phyloP scores from a whole-genome alignment of 1,284 basidiomycete genomes.

The Puccinia hordei region DNA sequence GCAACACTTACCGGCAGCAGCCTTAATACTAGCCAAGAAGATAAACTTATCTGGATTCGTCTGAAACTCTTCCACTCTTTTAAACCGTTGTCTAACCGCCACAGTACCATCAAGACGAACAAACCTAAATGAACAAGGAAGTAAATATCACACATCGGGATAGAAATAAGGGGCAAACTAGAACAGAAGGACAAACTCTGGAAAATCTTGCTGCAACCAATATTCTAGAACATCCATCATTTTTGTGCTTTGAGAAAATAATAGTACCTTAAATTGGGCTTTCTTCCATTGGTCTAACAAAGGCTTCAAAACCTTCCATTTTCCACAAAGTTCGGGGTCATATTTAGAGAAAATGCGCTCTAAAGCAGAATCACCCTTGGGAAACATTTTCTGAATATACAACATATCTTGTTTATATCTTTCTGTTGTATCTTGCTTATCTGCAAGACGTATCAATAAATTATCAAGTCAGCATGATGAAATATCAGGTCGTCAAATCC shows the following conservation, averaged over 20 bases:
- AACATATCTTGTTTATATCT: constrained; percentile 39
- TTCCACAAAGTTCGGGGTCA: constrained; percentile 47
- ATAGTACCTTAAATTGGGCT: constrained; percentile 31
- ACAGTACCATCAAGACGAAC: constrained; percentile 48
- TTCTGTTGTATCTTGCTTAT: constrained; percentile 36
- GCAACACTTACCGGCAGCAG: constrained; percentile 44
- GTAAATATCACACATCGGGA: neutral
- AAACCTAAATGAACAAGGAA: neutral
- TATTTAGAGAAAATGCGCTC: constrained; percentile 23
- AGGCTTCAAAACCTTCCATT: constrained; percentile 48
- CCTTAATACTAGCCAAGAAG: constrained; percentile 44
- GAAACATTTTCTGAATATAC: constrained; percentile 49
- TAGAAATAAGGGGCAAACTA: neutral
- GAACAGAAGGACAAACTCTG: constrained; percentile 31
- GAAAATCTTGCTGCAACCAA: constrained; percentile 48
- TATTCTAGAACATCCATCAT: constrained; percentile 49
- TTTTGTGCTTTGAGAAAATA: constrained; percentile 45
- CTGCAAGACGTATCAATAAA: constrained; percentile 10
- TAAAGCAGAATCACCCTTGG: neutral
- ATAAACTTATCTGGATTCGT: constrained; percentile 34
- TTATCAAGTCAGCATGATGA: neutral
- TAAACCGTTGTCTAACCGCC: constrained; percentile 22
- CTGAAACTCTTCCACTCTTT: constrained; percentile 42
- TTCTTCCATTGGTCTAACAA: constrained; percentile 45
- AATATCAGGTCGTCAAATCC: neutral